Base-by-base conservation (phyloP, 2,329 filamentous ascomycete genomes). In the Pseudogymnoascus sp. region DNA sequence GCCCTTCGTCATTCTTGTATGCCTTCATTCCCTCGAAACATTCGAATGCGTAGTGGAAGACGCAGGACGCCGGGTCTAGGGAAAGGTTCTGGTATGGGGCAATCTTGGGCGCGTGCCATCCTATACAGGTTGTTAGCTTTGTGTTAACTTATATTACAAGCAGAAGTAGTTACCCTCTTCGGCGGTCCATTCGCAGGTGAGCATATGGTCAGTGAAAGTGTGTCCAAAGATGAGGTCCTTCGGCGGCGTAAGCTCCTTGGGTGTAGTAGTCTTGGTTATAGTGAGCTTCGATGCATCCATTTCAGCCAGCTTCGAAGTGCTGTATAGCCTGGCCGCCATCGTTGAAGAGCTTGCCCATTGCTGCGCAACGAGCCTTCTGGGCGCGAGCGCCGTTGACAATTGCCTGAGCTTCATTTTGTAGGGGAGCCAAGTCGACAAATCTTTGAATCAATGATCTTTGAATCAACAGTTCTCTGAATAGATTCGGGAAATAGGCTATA, bases 21-120 rank as follows among this genome's bases (percentile, higher is more conserved):
- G 95, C 95, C 82, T 99, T 99, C 92, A 98, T 96, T 70, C 95
- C 95, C 81, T 99, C 95, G 78, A 99, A 99, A 76, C 90, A 95
- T 77, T 96, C 91, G 74, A 98, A 98, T 59, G 91, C 95, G 78
- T 99, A 99, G 84, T 99, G 95, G 79, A 99, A 93, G 66, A 98
- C 95, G 79, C 93, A 98, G 35, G 91, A 95, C 46, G 95, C 91
- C 26, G 95, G 95, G 76, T 98, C 95, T 71, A 99, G 89, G 53
- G 90, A 93, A 70, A 99, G 90, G 79, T 97, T 97, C 78, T 97
- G 92, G 82, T 98, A 98, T 19, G 95, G 95, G 16, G 85, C 87
- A 74, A 99, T 98, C 68, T 85, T 83, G 64, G 93, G 91, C 12
- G 87, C 78, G 43, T 89, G 79, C 95, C 95, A 97, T 75, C 93